Evolutionary conservation across 495 filamentous ascomycete species (phyloP).

Genomic region (Aspergillus saccharolyticus): DNA sequence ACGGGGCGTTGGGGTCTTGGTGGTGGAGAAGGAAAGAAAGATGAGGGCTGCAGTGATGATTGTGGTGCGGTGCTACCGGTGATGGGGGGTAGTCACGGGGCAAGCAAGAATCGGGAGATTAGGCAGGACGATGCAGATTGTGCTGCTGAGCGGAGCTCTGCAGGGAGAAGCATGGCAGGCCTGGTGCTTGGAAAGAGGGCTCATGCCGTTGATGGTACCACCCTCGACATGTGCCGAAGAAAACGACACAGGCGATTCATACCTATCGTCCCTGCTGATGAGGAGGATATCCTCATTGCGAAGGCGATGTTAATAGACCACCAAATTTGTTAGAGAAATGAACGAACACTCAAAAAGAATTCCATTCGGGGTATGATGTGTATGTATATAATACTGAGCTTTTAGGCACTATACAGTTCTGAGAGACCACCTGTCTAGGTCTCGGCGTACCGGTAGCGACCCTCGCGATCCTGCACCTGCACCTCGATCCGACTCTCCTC

Average conservation of each 20-base stretch:
- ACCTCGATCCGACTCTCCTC: conserved; percentile 86
- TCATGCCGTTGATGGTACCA: too few relatives aligned
- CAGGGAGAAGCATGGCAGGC: too few relatives aligned
- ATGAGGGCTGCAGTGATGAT: background rate
- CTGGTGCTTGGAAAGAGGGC: too few relatives aligned
- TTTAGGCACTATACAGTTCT: background rate
- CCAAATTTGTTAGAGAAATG: background rate
- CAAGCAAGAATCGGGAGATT: too few relatives aligned
- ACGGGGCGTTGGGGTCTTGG: background rate
- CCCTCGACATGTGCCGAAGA: too few relatives aligned
- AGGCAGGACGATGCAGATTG: too few relatives aligned
- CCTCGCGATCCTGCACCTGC: conserved; percentile 63
- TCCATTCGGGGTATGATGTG: conserved; percentile 6
- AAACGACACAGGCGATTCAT: conserved; percentile 17
- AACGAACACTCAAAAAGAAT: background rate
- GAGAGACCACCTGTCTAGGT: conserved; percentile 27
- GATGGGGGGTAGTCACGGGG: too few relatives aligned
- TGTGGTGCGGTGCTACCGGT: background rate
- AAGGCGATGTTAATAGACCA: background rate
- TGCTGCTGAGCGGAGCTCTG: too few relatives aligned
- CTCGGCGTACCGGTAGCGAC: conserved; percentile 44
- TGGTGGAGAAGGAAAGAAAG: too few relatives aligned
- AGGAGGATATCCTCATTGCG: conserved; percentile 15
- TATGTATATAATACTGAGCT: conserved; percentile 1
- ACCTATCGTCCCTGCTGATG: conserved; percentile 21